Evolutionary conservation across 768 basidiomycete genomes (phyloP).

Genomic region (Mrakia blollopis): DNA sequence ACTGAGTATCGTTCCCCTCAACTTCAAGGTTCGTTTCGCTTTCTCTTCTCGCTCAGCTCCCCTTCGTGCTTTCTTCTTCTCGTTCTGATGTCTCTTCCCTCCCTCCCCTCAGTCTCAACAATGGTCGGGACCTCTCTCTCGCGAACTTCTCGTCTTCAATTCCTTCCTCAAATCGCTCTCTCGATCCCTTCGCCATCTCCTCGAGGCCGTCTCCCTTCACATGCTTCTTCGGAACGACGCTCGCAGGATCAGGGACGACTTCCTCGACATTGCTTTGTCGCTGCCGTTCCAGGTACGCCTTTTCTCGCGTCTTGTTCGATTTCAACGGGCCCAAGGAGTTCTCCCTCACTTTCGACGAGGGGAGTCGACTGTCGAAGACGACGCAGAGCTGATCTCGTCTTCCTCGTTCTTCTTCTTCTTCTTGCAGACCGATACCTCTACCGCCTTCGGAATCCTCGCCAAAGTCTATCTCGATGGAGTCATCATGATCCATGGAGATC

Average conservation of each 20-base stretch:
- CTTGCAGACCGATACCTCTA: slow-evolving; percentile 88
- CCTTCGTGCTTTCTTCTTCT: background rate
- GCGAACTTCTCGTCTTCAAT: slow-evolving; percentile 96
- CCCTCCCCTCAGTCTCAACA: slow-evolving; percentile 59
- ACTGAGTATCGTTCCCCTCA: slow-evolving; percentile 87
- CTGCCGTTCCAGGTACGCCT: slow-evolving; percentile 17
- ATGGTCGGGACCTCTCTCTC: slow-evolving; percentile 94
- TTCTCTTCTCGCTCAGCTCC: background rate
- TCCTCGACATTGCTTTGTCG: slow-evolving; percentile 84
- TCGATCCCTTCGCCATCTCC: slow-evolving; percentile 77
- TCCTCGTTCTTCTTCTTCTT: slow-evolving; percentile 60
- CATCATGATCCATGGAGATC: slow-evolving; percentile 73
- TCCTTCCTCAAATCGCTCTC: slow-evolving; percentile 90
- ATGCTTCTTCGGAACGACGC: slow-evolving; percentile 89
- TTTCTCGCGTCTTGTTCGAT: background rate
- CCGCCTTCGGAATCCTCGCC: slow-evolving; percentile 92
- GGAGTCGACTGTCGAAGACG: too few species aligned
- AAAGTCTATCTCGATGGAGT: slow-evolving; percentile 90
- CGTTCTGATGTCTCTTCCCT: background rate
- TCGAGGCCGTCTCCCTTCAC: slow-evolving; percentile 87
- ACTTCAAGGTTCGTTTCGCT: slow-evolving; percentile 73
- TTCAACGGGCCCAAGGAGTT: background rate
- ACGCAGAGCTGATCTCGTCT: background rate
- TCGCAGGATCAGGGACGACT: slow-evolving; percentile 76
- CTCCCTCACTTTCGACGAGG: background rate